These are phyloP conservation scores for Fomitopsis palustris DNA, from an alignment of 1,284 basidiomycete genomes.

Conservation along the genomic window DNA sequence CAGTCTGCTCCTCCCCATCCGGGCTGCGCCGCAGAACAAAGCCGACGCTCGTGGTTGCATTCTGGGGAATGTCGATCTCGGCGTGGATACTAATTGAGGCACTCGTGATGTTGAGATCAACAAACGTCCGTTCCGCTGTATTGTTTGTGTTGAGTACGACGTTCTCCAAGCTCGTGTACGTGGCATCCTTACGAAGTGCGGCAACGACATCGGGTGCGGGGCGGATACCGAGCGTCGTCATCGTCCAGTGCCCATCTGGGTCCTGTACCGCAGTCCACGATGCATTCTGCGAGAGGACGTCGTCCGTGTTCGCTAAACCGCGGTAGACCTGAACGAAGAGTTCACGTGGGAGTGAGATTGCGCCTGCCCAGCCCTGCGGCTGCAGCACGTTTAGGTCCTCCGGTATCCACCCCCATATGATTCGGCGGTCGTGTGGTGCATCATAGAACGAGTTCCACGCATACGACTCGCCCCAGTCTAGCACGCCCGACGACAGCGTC, in stretches of 20 bases:
- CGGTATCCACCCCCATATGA: background rate
- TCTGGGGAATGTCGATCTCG: background rate
- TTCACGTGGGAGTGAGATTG: background rate
- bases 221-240: background rate
- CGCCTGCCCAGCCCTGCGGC: background rate
- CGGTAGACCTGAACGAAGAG: background rate
- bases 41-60: background rate
- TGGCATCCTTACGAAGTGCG: background rate
- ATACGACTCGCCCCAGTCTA: background rate
- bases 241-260: background rate
- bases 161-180: background rate
- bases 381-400: background rate
- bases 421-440: background rate
- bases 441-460: constrained; percentile 1
- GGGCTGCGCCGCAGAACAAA: background rate
- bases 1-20: background rate
- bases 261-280: background rate
- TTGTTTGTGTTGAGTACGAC: background rate
- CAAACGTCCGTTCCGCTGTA: background rate
- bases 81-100: background rate
- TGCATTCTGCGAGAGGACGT: background rate
- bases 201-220: background rate
- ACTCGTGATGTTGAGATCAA: background rate
- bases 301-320: background rate
- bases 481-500: background rate